Conservation (phyloP, 306 rosid genomes). For the Cucurbita argyrosperma region DNA sequence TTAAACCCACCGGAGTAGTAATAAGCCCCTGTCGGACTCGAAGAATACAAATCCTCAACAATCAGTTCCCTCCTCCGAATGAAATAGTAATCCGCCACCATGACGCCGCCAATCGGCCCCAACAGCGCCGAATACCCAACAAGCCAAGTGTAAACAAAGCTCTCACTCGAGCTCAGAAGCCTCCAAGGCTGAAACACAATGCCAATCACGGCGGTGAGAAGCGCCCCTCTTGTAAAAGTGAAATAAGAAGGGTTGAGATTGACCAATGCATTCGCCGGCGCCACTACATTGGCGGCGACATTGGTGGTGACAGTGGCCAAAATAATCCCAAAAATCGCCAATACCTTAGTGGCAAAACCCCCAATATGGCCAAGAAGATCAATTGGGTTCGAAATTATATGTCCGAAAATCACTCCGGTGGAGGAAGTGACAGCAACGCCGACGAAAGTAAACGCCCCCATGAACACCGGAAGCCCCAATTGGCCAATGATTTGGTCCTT, state of each 20-base stretch:
- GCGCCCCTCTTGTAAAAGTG: constrained; percentile 59
- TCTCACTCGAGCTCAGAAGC: constrained; percentile 79
- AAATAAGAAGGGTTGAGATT: constrained; percentile 56
- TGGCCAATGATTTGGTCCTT: constrained; percentile 75
- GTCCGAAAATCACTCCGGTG: constrained; percentile 59
- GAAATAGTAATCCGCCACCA: constrained; percentile 64
- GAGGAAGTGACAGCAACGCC: constrained; percentile 84
- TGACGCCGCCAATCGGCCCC: constrained; percentile 78
- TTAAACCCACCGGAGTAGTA: constrained; percentile 55
- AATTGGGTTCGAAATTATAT: constrained; percentile 64
- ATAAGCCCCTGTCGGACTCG: constrained; percentile 44
- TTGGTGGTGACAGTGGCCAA: constrained; percentile 73
- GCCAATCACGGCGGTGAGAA: constrained; percentile 63
- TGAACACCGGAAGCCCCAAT: constrained; percentile 65
- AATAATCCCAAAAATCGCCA: constrained; percentile 67
- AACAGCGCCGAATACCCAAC: constrained; percentile 77
- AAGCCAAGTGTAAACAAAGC: constrained; percentile 82
- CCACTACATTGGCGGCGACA: constrained; percentile 87
- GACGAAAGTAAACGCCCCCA: constrained; percentile 81
- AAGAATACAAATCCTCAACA: constrained; percentile 51
- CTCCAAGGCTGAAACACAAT: constrained; percentile 86
- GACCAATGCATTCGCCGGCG: constrained; percentile 86
- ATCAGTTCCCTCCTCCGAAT: constrained; percentile 20
- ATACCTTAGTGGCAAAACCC: constrained; percentile 39
- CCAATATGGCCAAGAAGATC: constrained; percentile 62